Percentiles rank a stretch among this genome's conserved stretches.
These are phyloP conservation scores for Inonotus hispidus DNA, from an alignment of 1,284 basidiomycete species.

Conservation along the genomic window DNA sequence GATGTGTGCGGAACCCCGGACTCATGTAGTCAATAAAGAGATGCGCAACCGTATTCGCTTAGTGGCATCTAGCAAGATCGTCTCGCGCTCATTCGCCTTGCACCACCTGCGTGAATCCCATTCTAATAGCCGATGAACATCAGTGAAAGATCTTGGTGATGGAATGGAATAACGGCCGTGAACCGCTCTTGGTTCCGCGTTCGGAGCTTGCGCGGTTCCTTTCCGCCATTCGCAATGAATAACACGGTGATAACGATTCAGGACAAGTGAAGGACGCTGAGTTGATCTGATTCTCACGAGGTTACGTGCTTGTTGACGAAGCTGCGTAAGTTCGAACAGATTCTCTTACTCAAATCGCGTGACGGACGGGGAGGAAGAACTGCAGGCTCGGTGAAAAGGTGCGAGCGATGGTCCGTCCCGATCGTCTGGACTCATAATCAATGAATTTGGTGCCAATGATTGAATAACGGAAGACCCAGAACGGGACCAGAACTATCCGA, in stretches of 20 bases:
- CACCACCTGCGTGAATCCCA: no score
- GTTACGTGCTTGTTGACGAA: not conserved
- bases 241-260: no score
- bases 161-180: not conserved
- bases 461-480: not conserved
- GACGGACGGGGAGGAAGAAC: not conserved
- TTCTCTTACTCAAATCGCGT: no score
- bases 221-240: no score
- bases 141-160: not conserved
- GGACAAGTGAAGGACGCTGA: no score
- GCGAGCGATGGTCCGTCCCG: not conserved
- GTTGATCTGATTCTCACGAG: no score
- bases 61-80: no score
- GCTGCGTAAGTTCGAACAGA: not conserved
- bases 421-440: not conserved
- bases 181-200: not conserved
- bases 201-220: not conserved
- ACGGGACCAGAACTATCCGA: not conserved
- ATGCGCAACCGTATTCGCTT: no score
- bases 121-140: no score
- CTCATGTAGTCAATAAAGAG: no score
- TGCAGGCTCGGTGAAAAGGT: not conserved
- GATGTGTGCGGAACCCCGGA: no score
- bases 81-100: no score
- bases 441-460: not conserved